Evolutionary conservation across 805 yeast genomes (phyloP).

Genomic region (Candida palmyrensis): DNA sequence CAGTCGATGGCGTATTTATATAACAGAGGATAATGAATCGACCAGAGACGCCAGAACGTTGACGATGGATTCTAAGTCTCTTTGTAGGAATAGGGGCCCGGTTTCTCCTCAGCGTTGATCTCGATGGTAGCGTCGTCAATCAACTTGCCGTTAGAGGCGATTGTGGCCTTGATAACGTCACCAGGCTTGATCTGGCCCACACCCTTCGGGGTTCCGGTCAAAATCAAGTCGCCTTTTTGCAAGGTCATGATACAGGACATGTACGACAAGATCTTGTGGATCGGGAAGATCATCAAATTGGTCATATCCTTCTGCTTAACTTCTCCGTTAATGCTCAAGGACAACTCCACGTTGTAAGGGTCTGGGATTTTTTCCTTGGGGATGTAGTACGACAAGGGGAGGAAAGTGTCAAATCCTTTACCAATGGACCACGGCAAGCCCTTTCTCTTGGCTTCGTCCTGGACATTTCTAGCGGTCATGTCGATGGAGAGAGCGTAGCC

Average conservation of each 20-base stretch:
- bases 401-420: constrained; percentile 94
- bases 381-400: constrained; percentile 77
- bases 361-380: constrained; percentile 61
- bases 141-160: constrained; percentile 50
- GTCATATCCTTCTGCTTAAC: constrained; percentile 71
- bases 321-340: constrained; percentile 66
- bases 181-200: constrained; percentile 85
- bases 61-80: constrained; percentile 17
- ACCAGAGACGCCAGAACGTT: too few species aligned
- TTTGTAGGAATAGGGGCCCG: constrained; percentile 38
- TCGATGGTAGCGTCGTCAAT: constrained; percentile 47
- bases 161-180: constrained; percentile 63
- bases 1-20: constrained; percentile 35
- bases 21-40: too few species aligned
- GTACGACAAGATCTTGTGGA: constrained; percentile 71
- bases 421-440: constrained; percentile 97
- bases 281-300: constrained; percentile 79
- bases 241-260: constrained; percentile 90
- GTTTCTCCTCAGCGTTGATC: constrained; percentile 48
- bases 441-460: constrained; percentile 86
- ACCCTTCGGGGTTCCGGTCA: constrained; percentile 98
- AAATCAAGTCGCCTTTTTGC: constrained; percentile 82
- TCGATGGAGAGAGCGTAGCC: constrained; percentile 91
- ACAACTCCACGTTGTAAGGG: constrained; percentile 65
- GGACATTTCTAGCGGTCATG: constrained; percentile 93